Conservation (phyloP, 768 basidiomycete species). For the Sarcodon sp. region DNA sequence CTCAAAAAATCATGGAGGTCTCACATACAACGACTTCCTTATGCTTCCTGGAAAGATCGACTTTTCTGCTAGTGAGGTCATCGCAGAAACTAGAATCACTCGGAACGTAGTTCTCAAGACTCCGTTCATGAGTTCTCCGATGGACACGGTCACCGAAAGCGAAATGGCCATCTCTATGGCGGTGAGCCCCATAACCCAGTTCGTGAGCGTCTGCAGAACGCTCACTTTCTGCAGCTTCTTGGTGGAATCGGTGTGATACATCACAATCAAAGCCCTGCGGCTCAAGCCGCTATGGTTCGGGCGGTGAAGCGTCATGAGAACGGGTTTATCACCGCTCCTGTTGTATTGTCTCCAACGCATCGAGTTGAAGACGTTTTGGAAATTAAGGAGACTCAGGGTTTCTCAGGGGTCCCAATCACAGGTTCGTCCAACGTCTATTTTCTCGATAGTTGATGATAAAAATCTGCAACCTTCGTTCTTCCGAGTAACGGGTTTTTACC, state of each 20-base stretch:
- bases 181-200: slow-evolving; percentile 31
- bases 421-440: slow-evolving; percentile 39
- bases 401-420: slow-evolving; percentile 96
- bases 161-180: slow-evolving; percentile 92
- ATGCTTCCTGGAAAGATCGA: slow-evolving; percentile 91
- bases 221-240: slow-evolving; percentile 40
- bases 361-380: slow-evolving; percentile 83
- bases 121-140: slow-evolving; percentile 94
- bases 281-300: slow-evolving; percentile 94
- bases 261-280: slow-evolving; percentile 77
- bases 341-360: slow-evolving; percentile 71
- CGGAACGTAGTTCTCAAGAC: slow-evolving; percentile 88
- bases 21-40: slow-evolving; percentile 97
- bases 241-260: slow-evolving; percentile 98
- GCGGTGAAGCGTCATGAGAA: slow-evolving; percentile 98
- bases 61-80: slow-evolving; percentile 73
- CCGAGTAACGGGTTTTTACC: slow-evolving; percentile 59
- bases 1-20: slow-evolving; percentile 72
- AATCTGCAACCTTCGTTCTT: slow-evolving; percentile 80
- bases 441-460: slow-evolving; percentile 11
- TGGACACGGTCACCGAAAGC: slow-evolving; percentile 98
- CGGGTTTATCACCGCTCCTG: slow-evolving; percentile 93
- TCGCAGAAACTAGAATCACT: slow-evolving; percentile 78
- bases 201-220: neutral
- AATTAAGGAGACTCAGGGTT: slow-evolving; percentile 85